These are phyloP conservation scores for Sicyos baderoa DNA, from an alignment of 306 rosid genomes.

Conservation along the genomic window DNA sequence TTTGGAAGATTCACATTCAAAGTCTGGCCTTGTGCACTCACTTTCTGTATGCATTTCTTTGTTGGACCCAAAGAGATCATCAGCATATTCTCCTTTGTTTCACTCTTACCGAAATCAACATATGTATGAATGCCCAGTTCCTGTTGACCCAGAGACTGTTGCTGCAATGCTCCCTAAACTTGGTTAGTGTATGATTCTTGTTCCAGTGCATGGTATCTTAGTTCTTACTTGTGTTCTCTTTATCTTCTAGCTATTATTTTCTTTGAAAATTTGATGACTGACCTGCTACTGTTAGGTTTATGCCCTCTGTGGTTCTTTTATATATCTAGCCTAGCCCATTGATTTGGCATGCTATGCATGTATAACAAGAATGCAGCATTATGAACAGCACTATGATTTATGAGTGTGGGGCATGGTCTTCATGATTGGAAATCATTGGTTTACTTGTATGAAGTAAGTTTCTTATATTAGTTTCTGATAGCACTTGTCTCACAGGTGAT, in stretches of 20 bases:
- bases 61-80: slow-evolving; percentile 85
- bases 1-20: slow-evolving; percentile 74
- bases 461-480: slow-evolving; percentile 5
- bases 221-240: neutral
- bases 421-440: neutral
- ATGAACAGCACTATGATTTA: slow-evolving; percentile 1
- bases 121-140: slow-evolving; percentile 68
- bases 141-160: slow-evolving; percentile 71
- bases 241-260: neutral
- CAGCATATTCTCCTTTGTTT: slow-evolving; percentile 52
- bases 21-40: slow-evolving; percentile 77
- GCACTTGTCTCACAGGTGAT: slow-evolving; percentile 51
- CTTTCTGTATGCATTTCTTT: slow-evolving; percentile 91
- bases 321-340: slow-evolving; percentile 11
- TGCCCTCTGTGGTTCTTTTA: neutral
- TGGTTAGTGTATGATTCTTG: slow-evolving; percentile 35
- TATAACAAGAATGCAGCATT: neutral
- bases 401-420: neutral
- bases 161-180: slow-evolving; percentile 86
- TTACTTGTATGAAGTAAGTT: neutral
- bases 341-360: slow-evolving; percentile 9
- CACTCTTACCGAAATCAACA: slow-evolving; percentile 88
- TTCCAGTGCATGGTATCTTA: neutral
- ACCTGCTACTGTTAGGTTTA: neutral
- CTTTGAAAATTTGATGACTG: neutral